Evolutionary conservation across 805 yeast genomes (phyloP).

Genomic region (Cyberlindnera mrakii): DNA sequence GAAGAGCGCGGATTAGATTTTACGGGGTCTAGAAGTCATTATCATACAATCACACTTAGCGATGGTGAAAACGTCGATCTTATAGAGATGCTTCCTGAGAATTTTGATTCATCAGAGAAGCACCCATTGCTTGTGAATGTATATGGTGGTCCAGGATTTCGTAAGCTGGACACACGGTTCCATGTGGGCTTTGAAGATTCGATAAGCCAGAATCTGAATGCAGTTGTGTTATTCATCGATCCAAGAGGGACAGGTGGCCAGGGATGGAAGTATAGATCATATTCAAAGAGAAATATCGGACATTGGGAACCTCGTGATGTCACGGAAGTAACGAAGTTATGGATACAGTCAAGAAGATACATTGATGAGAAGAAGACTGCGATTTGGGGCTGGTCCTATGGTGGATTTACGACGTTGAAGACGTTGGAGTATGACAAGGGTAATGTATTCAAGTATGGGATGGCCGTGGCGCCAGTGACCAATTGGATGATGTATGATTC

Average conservation of each 20-base stretch:
- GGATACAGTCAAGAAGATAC: constrained; percentile 36
- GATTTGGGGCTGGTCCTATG: constrained; percentile 88
- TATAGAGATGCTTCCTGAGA: constrained; percentile 57
- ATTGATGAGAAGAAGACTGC: constrained; percentile 54
- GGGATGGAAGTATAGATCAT: constrained; percentile 60
- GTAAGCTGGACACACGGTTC: constrained; percentile 43
- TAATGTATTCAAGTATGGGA: constrained; percentile 61
- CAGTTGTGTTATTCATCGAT: constrained; percentile 61
- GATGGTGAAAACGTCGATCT: constrained; percentile 36
- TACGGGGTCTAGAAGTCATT: constrained; percentile 11
- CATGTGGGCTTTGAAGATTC: constrained; percentile 52
- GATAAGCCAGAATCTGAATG: constrained; percentile 49
- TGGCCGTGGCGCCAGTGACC: constrained; percentile 84
- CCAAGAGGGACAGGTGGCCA: constrained; percentile 82
- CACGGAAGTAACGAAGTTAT: constrained; percentile 41
- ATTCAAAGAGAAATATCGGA: constrained; percentile 55
- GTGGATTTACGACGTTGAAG: constrained; percentile 72
- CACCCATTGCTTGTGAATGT: constrained; percentile 64
- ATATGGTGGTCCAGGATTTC: constrained; percentile 82
- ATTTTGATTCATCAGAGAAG: constrained; percentile 38
- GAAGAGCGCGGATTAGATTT: constrained; percentile 12
- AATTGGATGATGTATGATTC: constrained; percentile 73
- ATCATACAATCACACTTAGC: constrained; percentile 17
- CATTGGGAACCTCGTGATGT: constrained; percentile 75
- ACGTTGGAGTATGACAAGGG: constrained; percentile 65